These are phyloP conservation scores for Penicillium maclennaniae DNA, from an alignment of 495 filamentous ascomycete genomes.

Conservation along the genomic window DNA sequence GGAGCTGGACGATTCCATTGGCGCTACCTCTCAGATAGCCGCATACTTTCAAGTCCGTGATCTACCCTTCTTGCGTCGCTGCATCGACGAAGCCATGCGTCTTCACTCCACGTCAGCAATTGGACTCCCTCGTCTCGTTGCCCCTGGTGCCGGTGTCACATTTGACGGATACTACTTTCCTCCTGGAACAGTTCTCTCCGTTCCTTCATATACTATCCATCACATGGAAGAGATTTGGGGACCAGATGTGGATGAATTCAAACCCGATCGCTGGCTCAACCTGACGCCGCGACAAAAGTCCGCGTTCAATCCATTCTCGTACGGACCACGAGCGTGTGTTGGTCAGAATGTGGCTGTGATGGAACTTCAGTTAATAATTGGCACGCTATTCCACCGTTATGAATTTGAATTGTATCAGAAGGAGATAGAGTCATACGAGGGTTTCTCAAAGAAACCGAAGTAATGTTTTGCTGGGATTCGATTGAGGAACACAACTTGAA, in stretches of 20 bases:
- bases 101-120: slow-evolving; percentile 76
- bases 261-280: slow-evolving; percentile 66
- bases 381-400: slow-evolving; percentile 63
- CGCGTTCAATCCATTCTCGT: slow-evolving; percentile 72
- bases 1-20: slow-evolving; percentile 64
- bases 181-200: slow-evolving; percentile 62
- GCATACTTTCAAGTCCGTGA: slow-evolving; percentile 59
- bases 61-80: slow-evolving; percentile 63
- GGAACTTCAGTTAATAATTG: slow-evolving; percentile 73
- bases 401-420: slow-evolving; percentile 60
- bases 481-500: slow-evolving; percentile 25
- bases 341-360: slow-evolving; percentile 79
- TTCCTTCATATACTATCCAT: slow-evolving; percentile 76
- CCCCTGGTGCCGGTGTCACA: slow-evolving; percentile 45
- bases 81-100: slow-evolving; percentile 76
- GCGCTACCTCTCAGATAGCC: slow-evolving; percentile 48
- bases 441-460: slow-evolving; percentile 77
- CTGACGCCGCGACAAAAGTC: slow-evolving; percentile 58
- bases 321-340: slow-evolving; percentile 70
- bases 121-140: slow-evolving; percentile 71
- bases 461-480: slow-evolving; percentile 61
- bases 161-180: slow-evolving; percentile 57
- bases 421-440: slow-evolving; percentile 66
- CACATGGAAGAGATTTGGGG: slow-evolving; percentile 75
- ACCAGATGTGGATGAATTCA: slow-evolving; percentile 61